A percentile compares a stretch with the other conserved stretches of the same genome.
Evolutionary conservation across 2,329 filamentous ascomycete genomes (phyloP).

Genomic region (Cladosporium sp.): DNA sequence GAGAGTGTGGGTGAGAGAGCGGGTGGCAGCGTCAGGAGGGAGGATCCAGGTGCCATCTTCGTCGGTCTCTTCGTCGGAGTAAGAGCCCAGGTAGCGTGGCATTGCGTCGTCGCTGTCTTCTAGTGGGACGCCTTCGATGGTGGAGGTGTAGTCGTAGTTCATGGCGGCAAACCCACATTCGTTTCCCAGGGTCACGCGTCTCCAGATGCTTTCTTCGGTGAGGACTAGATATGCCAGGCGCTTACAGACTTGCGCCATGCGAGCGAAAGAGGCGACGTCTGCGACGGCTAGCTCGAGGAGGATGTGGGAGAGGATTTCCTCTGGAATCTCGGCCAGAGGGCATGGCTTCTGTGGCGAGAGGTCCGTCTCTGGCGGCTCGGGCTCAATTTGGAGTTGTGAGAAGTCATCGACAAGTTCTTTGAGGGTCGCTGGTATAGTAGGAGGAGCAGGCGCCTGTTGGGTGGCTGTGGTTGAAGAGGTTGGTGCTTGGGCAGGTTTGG

Average conservation of each 20-base stretch:
- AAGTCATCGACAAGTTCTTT: slow-evolving; percentile 72
- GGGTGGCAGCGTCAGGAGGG: slow-evolving; percentile 11
- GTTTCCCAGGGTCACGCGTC: slow-evolving; percentile 62
- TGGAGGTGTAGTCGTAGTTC: slow-evolving; percentile 72
- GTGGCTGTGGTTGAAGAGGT: slow-evolving; percentile 53
- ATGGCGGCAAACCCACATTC: slow-evolving; percentile 79
- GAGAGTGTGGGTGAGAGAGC: slow-evolving; percentile 22
- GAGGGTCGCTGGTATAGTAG: slow-evolving; percentile 49
- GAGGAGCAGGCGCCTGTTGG: slow-evolving; percentile 35
- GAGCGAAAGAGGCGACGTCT: slow-evolving; percentile 73
- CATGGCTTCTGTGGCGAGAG: slow-evolving; percentile 71
- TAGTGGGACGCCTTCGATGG: slow-evolving; percentile 48
- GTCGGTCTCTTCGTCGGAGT: slow-evolving; percentile 16
- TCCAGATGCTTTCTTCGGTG: slow-evolving; percentile 85
- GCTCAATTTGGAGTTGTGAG: slow-evolving; percentile 63
- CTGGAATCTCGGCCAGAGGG: slow-evolving; percentile 70
- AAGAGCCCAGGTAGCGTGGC: slow-evolving; percentile 20
- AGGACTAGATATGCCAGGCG: slow-evolving; percentile 78
- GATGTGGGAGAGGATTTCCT: slow-evolving; percentile 80
- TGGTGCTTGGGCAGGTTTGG: slow-evolving; percentile 38
- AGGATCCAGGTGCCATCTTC: slow-evolving; percentile 12
- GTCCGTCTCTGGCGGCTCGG: slow-evolving; percentile 64
- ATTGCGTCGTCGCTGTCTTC: slow-evolving; percentile 22
- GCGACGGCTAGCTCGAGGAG: slow-evolving; percentile 65
- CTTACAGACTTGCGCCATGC: slow-evolving; percentile 78